Conservation (phyloP, 305 asterid genomes). For the Fraxinus xanthoxyloides region DNA sequence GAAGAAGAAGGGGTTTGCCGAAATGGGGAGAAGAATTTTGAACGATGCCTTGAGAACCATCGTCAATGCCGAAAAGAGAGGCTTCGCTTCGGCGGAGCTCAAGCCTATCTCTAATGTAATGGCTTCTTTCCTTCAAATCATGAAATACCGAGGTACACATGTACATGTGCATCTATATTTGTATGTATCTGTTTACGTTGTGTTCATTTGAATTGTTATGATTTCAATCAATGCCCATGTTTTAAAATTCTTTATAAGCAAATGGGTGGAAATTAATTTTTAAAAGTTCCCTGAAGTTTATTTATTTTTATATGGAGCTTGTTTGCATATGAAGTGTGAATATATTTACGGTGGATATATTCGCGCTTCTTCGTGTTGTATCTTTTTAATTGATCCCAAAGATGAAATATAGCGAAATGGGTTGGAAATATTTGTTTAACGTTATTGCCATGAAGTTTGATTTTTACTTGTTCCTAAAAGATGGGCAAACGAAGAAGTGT, state of each 20-base stretch:
- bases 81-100: slow-evolving; percentile 81
- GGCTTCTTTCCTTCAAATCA: slow-evolving; percentile 82
- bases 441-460: not conserved
- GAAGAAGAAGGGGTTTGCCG: not conserved
- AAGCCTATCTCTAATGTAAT: slow-evolving; percentile 74
- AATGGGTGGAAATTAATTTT: not conserved
- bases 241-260: not conserved
- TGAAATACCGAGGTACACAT: slow-evolving; percentile 80
- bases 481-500: slow-evolving; percentile 19
- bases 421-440: slow-evolving; percentile 13
- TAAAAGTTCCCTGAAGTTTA: not conserved
- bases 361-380: not conserved
- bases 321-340: not conserved
- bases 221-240: not conserved
- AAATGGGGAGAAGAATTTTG: slow-evolving; percentile 85
- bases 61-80: slow-evolving; percentile 89
- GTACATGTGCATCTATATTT: not conserved
- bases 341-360: not conserved
- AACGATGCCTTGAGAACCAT: slow-evolving; percentile 84
- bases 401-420: not conserved
- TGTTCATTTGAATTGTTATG: not conserved
- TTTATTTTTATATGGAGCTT: not conserved
- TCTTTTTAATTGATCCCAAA: not conserved
- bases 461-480: not conserved
- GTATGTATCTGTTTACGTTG: not conserved